Conservation (phyloP, 768 basidiomycete species). For the Galerina sulciceps region DNA sequence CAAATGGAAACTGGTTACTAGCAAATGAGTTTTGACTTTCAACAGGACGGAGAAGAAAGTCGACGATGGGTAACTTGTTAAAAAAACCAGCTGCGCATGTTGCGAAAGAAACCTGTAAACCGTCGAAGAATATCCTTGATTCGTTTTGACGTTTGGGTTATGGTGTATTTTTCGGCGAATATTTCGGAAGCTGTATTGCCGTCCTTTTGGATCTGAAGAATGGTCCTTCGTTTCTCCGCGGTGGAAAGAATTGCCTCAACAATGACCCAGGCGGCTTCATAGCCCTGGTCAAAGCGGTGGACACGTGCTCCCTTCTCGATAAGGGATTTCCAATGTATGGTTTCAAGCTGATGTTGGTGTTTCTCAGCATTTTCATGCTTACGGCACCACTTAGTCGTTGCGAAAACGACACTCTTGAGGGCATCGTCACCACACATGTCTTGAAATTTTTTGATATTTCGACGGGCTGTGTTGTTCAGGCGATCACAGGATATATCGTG, state of each 20-base stretch:
- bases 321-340: neutral
- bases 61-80: too few species aligned
- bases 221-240: too few species aligned
- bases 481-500: neutral
- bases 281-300: neutral
- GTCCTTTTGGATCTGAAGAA: too few species aligned
- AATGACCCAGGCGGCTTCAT: neutral
- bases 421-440: neutral
- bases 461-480: neutral
- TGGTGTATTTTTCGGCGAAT: too few species aligned
- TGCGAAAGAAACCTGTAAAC: too few species aligned
- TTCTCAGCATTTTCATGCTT: neutral
- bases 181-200: too few species aligned
- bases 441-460: neutral
- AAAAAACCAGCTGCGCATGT: too few species aligned
- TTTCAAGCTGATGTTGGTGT: neutral
- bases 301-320: neutral
- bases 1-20: too few species aligned
- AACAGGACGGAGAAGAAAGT: too few species aligned
- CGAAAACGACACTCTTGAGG: neutral
- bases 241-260: neutral
- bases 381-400: neutral
- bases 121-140: too few species aligned
- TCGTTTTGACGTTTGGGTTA: too few species aligned
- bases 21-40: too few species aligned